Evolutionary conservation across 768 basidiomycete species (phyloP), one percentile per base, ranked within the genome.

Genomic region (Suillus subluteus): DNA sequence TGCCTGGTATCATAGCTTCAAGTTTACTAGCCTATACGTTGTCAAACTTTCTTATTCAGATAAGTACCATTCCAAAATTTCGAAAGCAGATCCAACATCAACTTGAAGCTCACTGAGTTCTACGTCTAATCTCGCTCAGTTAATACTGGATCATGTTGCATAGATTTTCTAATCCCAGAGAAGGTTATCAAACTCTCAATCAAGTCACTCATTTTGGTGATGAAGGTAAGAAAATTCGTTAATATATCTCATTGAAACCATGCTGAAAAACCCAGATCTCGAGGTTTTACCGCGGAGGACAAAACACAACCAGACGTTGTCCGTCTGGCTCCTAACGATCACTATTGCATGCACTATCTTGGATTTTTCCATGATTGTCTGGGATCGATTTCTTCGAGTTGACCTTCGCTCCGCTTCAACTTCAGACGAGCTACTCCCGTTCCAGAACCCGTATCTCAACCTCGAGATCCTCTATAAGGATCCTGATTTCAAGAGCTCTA

Each of bases 391-490:
- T 54, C 30, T 30, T 18, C 52, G 30, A 54, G 30, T 54, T 8
- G 30, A 30, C 52, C 52, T 11, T 54, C 52, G 30, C 30, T 30
- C 30, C 2, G 2, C 52, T 54, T 54, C 30, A 54, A 32, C 30
- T 11, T 32, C 52, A 32, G 30, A 30, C 26, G 16, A 54, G 16
- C 26, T 52, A 16, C 50, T 54, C 52, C 52, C 52, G 4, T 54
- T 54, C 52, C 52, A 54, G 52, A 54, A 54, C 30, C 30, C 52
- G 11, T 54, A 54, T 30, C 30, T 54, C 26, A 54, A 54, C 30
- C 52, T 54, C 30, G 30, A 54, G 26, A 16, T 54, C 30, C 52
- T 54, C 8, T 54, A 54, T 8, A 54, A 18, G 52, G 9, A 54
- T 54, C 16, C 52, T 54, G 16, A 54, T 18, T 30, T 54, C 30